Conservation (phyloP, 2,329 filamentous ascomycete genomes). For the Xylariaceae sp. region DNA sequence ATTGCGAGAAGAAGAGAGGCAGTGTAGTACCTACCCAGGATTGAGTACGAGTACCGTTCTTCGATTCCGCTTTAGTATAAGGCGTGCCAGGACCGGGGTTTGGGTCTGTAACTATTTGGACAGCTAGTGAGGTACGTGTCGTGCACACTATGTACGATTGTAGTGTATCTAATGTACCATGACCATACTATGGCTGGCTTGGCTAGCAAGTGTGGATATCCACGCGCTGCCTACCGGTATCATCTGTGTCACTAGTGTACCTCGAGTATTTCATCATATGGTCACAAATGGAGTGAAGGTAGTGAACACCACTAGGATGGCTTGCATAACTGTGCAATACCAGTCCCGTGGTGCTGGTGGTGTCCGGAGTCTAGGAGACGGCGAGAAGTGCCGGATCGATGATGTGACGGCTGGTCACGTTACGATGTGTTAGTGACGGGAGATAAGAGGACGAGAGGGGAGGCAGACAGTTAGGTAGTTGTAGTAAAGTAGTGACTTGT, state of each 20-base stretch:
- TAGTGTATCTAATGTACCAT: not conserved
- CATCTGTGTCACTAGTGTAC: not conserved
- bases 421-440: not conserved
- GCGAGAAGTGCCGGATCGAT: not conserved
- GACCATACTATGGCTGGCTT: not conserved
- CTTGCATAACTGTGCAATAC: not conserved
- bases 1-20: constrained; percentile 15
- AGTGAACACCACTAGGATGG: not conserved
- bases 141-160: not conserved
- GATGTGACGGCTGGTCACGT: too few relatives aligned
- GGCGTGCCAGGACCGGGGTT: constrained; percentile 8
- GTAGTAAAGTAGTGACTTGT: not conserved
- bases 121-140: constrained; percentile 3
- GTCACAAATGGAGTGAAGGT: not conserved
- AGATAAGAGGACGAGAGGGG: not conserved
- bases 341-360: too few relatives aligned
- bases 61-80: constrained; percentile 19
- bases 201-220: not conserved
- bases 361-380: not conserved
- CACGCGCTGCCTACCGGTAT: not conserved
- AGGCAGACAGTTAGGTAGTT: too few relatives aligned
- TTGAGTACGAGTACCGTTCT: constrained; percentile 8
- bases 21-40: not conserved
- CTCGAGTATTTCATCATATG: not conserved
- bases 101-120: constrained; percentile 13